Base-by-base conservation (phyloP, 129 eudicot species). In the Apium graveolens region DNA sequence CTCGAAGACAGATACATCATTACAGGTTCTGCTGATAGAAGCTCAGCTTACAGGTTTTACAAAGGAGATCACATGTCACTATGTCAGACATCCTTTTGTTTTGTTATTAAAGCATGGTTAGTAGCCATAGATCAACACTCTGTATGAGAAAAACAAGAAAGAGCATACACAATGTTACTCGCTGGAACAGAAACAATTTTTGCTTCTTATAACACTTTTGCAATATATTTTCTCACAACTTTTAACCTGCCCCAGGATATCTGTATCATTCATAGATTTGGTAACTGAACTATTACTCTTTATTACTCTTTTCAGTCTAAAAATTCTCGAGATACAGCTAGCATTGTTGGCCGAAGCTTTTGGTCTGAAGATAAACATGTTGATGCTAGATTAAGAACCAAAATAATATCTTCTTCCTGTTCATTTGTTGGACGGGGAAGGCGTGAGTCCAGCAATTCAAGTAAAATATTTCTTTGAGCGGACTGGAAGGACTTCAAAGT, bases 281-380 rank as follows among this genome's bases (percentile, higher is more conserved):
- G 41, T 32, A 14, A 16, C 41, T 66, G 41, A 31, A 27, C 3
- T 13, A 39, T 12, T 31, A 13, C 39, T 11, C 35, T 66, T 13
- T 13, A 39, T 12, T 31, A 13, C 39, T 11, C 35, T 66, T 13
- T 32, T 31, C 21, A 27, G 41, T 66, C 31, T 31, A 13, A 31
- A 65, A 66, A 31, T 20, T 66, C 72, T 29, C 11, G 72, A 66
- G 72, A 66, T 5, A 66, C 39, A 16, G 9, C 72, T 31, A 31
- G 72, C 72, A 66, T 66, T 66, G 72, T 66, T 66, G 72, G 72
- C 72, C 72, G 39, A 66, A 66, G 72, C 72, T 66, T 66, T 31
- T 29, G 72, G 24, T 66, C 39, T 31, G 21, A 66, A 31, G 72
- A 66, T 31, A 66, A 7, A 32, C 72, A 66, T 29, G 72, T 24